Percentiles rank a stretch among this genome's conserved stretches.
Evolutionary conservation across 306 rosid species (phyloP).

Genomic region (Oemleria cerasiformis): DNA sequence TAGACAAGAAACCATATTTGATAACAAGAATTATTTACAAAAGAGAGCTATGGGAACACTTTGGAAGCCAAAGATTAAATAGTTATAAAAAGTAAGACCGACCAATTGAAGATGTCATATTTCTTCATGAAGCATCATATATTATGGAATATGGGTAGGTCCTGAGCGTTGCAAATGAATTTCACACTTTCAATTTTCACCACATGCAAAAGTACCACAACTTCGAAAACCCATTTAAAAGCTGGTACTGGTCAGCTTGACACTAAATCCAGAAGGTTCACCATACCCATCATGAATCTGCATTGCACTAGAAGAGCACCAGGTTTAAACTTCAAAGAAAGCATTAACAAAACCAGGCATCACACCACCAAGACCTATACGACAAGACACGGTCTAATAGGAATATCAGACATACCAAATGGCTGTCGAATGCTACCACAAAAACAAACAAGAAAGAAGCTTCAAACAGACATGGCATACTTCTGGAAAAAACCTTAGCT

Average conservation of each 20-base stretch:
- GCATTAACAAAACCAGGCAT: background rate
- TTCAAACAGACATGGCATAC: background rate
- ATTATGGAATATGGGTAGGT: background rate
- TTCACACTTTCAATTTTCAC: background rate
- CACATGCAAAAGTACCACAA: background rate
- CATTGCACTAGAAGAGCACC: background rate
- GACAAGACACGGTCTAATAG: background rate
- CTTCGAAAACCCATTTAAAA: background rate
- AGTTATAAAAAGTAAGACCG: background rate
- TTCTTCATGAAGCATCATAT: background rate
- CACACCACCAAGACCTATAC: background rate
- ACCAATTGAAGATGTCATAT: background rate
- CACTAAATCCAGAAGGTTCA: background rate
- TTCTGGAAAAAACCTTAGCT: background rate
- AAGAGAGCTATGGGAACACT: background rate
- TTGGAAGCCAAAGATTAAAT: background rate
- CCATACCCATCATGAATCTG: background rate
- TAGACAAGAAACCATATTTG: background rate
- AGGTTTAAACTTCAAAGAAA: background rate
- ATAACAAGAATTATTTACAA: background rate
- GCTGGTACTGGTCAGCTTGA: background rate
- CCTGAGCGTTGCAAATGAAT: background rate
- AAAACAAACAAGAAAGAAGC: background rate
- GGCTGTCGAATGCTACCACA: background rate
- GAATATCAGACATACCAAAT: background rate